Conservation (phyloP, 2,329 filamentous ascomycete genomes). For the Magnaporthales sp. region DNA sequence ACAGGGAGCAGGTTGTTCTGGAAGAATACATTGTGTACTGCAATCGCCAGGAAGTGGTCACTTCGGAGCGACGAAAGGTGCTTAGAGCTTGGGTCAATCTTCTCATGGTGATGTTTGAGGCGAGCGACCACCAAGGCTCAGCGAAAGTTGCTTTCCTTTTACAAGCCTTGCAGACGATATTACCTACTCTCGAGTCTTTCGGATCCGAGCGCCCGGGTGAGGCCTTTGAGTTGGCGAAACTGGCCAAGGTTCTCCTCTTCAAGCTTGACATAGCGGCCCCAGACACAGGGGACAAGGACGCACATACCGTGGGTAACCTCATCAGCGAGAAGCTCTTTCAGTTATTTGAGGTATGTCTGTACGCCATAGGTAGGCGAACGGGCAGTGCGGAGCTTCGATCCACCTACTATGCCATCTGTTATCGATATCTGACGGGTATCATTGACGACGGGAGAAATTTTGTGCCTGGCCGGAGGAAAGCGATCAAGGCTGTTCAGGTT, state of each 20-base stretch:
- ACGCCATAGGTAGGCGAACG: slow-evolving; percentile 67
- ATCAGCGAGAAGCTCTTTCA: slow-evolving; percentile 86
- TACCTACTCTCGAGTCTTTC: slow-evolving; percentile 78
- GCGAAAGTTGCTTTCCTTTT: slow-evolving; percentile 71
- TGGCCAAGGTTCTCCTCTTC: slow-evolving; percentile 66
- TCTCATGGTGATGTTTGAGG: slow-evolving; percentile 72
- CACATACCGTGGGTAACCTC: slow-evolving; percentile 50
- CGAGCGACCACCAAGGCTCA: slow-evolving; percentile 67
- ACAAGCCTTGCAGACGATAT: slow-evolving; percentile 76
- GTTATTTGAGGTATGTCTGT: slow-evolving; percentile 79
- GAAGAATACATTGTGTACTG: slow-evolving; percentile 52
- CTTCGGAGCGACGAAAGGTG: slow-evolving; percentile 51
- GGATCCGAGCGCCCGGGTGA: slow-evolving; percentile 60
- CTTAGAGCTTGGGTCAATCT: slow-evolving; percentile 80
- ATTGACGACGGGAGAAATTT: slow-evolving; percentile 41
- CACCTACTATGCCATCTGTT: slow-evolving; percentile 85
- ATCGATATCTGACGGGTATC: slow-evolving; percentile 71
- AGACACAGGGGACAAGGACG: slow-evolving; percentile 17
- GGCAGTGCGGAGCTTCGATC: slow-evolving; percentile 66
- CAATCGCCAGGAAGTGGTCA: slow-evolving; percentile 55
- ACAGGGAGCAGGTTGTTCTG: slow-evolving; percentile 51
- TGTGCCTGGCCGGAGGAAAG: slow-evolving; percentile 43
- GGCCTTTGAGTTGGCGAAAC: slow-evolving; percentile 65
- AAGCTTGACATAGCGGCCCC: slow-evolving; percentile 50
- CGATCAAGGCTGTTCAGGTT: slow-evolving; percentile 60